Percentiles rank a stretch among this genome's conserved stretches.
These are phyloP conservation scores for Tetramitus jugosus DNA, from an alignment of 208 protist species.

Conservation along the genomic window DNA sequence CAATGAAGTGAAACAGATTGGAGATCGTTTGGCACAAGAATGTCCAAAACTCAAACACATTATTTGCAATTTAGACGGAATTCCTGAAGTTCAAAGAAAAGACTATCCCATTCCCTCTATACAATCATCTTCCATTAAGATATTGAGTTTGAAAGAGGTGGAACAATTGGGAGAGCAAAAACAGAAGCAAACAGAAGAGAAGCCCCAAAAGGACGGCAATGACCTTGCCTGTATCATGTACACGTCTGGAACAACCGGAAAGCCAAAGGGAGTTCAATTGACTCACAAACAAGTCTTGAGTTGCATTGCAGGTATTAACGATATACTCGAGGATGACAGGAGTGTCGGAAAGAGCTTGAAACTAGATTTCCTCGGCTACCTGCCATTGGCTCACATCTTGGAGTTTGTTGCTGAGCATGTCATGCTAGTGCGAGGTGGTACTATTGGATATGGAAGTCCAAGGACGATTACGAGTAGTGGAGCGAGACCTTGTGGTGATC, in stretches of 20 bases:
- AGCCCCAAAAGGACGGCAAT: background rate
- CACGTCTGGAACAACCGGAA: slow-evolving; percentile 22
- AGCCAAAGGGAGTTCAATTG: slow-evolving; percentile 22
- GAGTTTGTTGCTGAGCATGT: slow-evolving; percentile 22
- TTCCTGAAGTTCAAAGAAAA: background rate
- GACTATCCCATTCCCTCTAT: background rate
- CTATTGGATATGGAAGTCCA: background rate
- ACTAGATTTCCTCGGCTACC: background rate
- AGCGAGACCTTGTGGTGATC: background rate
- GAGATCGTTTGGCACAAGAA: too few species aligned
- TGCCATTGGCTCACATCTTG: slow-evolving; percentile 28
- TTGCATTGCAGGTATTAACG: background rate
- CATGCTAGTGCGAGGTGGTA: background rate
- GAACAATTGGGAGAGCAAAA: background rate
- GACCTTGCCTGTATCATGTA: slow-evolving; percentile 4
- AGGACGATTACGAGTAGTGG: slow-evolving; percentile 21
- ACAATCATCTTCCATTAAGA: background rate
- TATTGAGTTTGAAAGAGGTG: background rate
- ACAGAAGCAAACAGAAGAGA: background rate
- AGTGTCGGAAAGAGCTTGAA: background rate
- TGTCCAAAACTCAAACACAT: background rate
- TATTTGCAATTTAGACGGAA: background rate
- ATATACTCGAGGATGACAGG: background rate
- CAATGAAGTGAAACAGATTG: background rate
- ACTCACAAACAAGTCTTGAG: slow-evolving; percentile 14